Evolutionary conservation across 345 rosid genomes (phyloP), one percentile per base, ranked within the genome.

Genomic region (Corchorus capsularis): DNA sequence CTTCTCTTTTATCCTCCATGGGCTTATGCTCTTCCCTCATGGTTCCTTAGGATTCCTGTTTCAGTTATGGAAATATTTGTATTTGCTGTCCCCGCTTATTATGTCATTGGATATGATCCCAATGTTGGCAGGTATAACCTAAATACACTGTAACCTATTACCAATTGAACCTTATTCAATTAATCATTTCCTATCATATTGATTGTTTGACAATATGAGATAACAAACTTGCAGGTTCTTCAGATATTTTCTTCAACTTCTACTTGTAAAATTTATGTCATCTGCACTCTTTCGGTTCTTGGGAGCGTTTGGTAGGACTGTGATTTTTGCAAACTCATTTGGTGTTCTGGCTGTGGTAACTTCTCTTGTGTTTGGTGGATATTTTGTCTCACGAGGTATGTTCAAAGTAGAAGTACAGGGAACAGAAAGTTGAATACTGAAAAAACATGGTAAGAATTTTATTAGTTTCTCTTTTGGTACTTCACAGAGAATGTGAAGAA

Each of bases 41-140:
- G 98, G 94, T 86, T 93, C 75, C 84, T 91, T 63, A 87, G 91
- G 81, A 86, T 89, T 72, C 94, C 98, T 6, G 71, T 91, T 61
- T 73, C 92, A 45, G 75, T 93, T 22, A 35, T 85, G 32, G 98
- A 91, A 84, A 93, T 87, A n/a, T 88, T 83, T 45, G 74, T 84
- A 52, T 86, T 91, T 87, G 83, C 84, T 22, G 80, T 87, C 81
- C 16, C 80, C 35, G 83, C 88, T 19, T 91, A 93, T 78, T 91
- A 91, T 53, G 91, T 87, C 67, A 79, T 84, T 4, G 98, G 96
- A 34, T 86, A 79, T 75, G 98, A 91, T 82, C 89, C 98, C 32
- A 79, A 83, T 78, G 55, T 86, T 39, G 88, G 77, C 80, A 93
- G 97, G 97, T 91, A 80, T 54, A n/a, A 17, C 57, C 57, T 37